Evolutionary conservation across 1,139 yeast species (phyloP), one percentile per base, ranked within the genome.

Genomic region (Candida glucosophila): DNA sequence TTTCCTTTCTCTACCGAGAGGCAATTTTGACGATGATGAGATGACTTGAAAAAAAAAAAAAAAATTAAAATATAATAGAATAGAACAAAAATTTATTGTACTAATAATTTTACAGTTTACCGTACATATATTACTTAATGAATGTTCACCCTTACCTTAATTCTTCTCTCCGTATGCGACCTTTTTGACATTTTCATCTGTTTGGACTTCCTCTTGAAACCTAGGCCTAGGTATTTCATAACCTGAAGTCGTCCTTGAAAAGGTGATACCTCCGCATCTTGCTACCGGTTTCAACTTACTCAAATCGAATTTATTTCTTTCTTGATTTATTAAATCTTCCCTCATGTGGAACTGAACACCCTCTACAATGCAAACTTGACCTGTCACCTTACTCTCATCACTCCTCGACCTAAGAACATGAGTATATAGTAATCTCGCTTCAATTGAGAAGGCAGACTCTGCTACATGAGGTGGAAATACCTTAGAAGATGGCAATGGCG

Each of bases 361-460:
- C 42, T 74, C 79, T 6, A 72, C 57, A 27, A 72, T 52, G 20
- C 55, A 45, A 11, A 65, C 40, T 0, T 57, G 50, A 3, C 75
- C 73, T 1, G 71, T 52, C 9, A 43, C 46, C 22, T 42, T 47
- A 1, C 44, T 49, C 3, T 67, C 58, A 25, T 52, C 52, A 6
- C 30, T 27, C 32, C 55, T 61, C 5, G 77, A 65, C 11, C 36
- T 49, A 65, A 69, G 69, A 12, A 60, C 65, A 36, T 67, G 73
- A 11, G 43, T 35, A 27, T 55, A 53, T 12, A 67, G 33, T 17
- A 73, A 47, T 40, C 65, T 70, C 17, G 67, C 73, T 44, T 75
- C 82, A 10, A 75, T 41, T 4, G 77, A 67, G 37, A 75, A 73
- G 2, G 75, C 77, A 20, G 75, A 63, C 36, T 75, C 81, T 1